Evolutionary conservation across 2,329 filamentous ascomycete genomes (phyloP), one percentile per base, ranked within the genome.

Genomic region (Botryotinia globosa): DNA sequence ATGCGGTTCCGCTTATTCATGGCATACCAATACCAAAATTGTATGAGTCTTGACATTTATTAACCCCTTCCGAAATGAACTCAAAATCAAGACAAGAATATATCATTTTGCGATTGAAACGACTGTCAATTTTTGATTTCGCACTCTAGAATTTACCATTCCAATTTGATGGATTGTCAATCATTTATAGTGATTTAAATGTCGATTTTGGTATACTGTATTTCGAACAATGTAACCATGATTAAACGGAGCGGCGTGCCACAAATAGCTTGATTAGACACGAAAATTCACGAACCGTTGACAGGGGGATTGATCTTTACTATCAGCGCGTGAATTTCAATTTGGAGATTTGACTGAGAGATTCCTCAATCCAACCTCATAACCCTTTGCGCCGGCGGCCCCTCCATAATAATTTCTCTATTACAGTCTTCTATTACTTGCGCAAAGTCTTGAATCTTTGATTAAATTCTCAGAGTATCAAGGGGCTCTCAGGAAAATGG

Each of bases 401-500:
- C 62, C 62, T 72, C 62, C 44, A 39, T 42, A 51, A 32, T 29
- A 72, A 56, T n/a, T 45, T 18, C 42, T 68, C 16, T 39, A 29
- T 18, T 44, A 9, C 48, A 3, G 14, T 42, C 62, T 66, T 48
- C 34, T 16, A 42, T 37, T 32, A 10, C 44, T 67, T 72, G 48
- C 62, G 69, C 69, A 69, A 45, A 48, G 4, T 65, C 39, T 65
- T 25, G 39, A 22, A 32, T n/a, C 37, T 4, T 45, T n/a, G 34
- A n/a, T 69, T 9, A 42, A 42, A 25, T 45, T 16, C 37, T 37
- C 37, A 34, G 37, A 67, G 32, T 48, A 29, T 42, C 73, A 70
- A 77, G 73, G 73, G 75, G 76, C 66, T 74, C 70, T 73, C 78
- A 78, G 78, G 83, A 84, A 78, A 74, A 98, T 98, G 95, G 92